Evolutionary conservation across 2,329 filamentous ascomycete genomes (phyloP).

Genomic region (Acrodontium crateriforme): DNA sequence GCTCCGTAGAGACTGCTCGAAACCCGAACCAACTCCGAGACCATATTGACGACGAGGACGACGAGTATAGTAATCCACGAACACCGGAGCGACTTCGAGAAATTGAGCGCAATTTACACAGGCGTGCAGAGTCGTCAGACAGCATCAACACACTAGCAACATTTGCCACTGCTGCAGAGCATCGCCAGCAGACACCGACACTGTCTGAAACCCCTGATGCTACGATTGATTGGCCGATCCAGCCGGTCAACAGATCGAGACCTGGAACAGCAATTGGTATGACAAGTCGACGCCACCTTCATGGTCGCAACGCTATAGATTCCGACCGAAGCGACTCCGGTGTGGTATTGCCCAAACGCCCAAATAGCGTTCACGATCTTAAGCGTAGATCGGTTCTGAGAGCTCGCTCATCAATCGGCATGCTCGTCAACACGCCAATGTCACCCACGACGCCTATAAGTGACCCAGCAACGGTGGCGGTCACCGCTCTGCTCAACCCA

Average conservation of each 20-base stretch:
- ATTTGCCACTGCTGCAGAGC: conserved; percentile 49
- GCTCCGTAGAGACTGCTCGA: conserved; percentile 39
- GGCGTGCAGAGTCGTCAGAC: conserved; percentile 41
- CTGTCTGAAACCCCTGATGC: conserved; percentile 1
- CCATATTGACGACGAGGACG: conserved; percentile 9
- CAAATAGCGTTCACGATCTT: conserved; percentile 6
- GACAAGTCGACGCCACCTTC: conserved; percentile 4
- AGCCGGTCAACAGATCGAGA: conserved; percentile 2
- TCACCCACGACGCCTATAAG: conserved; percentile 22
- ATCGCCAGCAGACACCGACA: conserved; percentile 12
- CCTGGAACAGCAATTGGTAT: conserved; percentile 8
- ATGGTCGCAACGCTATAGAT: background rate
- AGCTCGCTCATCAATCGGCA: conserved; percentile 4
- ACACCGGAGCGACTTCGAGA: conserved; percentile 21
- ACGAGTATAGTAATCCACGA: conserved; percentile 14
- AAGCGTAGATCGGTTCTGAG: conserved; percentile 15
- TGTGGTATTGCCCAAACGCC: conserved; percentile 14
- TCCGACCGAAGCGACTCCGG: conserved; percentile 21
- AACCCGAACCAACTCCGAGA: conserved; percentile 8
- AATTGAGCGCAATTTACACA: conserved; percentile 22
- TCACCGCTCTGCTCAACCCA: conserved; percentile 28
- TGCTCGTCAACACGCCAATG: conserved; percentile 7
- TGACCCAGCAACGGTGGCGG: conserved; percentile 22
- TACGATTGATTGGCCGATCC: conserved; percentile 2
- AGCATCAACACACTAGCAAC: conserved; percentile 48